These are phyloP conservation scores for Heliosperma pusillum DNA, from an alignment of 148 eudicot genomes.

Conservation along the genomic window DNA sequence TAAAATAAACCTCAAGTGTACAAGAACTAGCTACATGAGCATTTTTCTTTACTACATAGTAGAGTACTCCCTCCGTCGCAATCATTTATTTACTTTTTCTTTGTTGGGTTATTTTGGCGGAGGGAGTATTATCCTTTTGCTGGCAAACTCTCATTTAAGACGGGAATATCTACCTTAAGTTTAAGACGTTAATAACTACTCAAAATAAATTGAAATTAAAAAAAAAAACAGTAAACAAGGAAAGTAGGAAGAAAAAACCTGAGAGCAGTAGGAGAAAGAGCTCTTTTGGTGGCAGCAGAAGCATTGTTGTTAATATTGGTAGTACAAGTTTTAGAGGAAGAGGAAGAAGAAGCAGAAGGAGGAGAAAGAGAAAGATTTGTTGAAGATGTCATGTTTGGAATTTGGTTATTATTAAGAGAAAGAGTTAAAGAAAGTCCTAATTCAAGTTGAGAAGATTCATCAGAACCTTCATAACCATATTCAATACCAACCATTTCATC, in stretches of 20 bases:
- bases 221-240: neutral
- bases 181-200: too few species aligned
- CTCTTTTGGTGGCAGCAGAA: slow-evolving; percentile 61
- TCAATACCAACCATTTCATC: slow-evolving; percentile 17
- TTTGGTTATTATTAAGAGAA: slow-evolving; percentile 12
- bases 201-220: too few species aligned
- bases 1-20: neutral
- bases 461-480: slow-evolving; percentile 44
- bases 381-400: slow-evolving; percentile 35
- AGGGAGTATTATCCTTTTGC: too few species aligned
- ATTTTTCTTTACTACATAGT: too few species aligned
- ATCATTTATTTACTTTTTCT: too few species aligned
- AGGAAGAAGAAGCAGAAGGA: slow-evolving; percentile 47
- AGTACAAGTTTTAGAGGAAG: slow-evolving; percentile 9
- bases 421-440: slow-evolving; percentile 56
- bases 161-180: too few species aligned
- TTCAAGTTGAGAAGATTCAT: slow-evolving; percentile 52
- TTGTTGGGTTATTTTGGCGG: too few species aligned
- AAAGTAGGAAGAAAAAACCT: slow-evolving; percentile 27
- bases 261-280: slow-evolving; percentile 57
- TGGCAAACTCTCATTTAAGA: too few species aligned
- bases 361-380: slow-evolving; percentile 44
- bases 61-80: too few species aligned
- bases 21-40: neutral
- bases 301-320: slow-evolving; percentile 9